phyloP scores from a whole-genome alignment of 768 basidiomycete genomes.

The Suillus subalutaceus region DNA sequence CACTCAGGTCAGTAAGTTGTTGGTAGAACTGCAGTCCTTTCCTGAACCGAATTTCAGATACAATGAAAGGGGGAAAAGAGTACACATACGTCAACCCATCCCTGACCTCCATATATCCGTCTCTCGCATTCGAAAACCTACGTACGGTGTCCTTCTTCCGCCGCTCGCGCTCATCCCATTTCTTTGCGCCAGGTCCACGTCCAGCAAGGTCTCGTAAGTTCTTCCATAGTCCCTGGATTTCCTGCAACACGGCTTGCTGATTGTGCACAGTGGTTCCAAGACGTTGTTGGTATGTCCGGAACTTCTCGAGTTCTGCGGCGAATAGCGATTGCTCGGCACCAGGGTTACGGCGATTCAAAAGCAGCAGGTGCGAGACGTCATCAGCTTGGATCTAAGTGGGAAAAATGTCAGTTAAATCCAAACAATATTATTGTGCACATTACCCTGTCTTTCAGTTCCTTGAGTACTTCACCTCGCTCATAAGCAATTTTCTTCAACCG shows the following conservation, averaged over 20 bases:
- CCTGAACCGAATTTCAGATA: conserved; percentile 40
- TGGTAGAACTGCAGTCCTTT: conserved; percentile 91
- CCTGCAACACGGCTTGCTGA: conserved; percentile 73
- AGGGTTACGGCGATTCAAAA: conserved; percentile 86
- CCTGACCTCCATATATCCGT: conserved; percentile 84
- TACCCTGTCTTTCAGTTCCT: conserved; percentile 97
- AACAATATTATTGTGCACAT: conserved; percentile 3
- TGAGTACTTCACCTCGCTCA: conserved; percentile 85
- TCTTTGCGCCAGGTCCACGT: conserved; percentile 73
- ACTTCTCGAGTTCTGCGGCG: conserved; percentile 93
- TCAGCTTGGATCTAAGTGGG: conserved; percentile 81
- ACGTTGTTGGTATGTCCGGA: conserved; percentile 86
- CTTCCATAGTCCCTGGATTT: conserved; percentile 76
- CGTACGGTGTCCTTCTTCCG: conserved; percentile 74
- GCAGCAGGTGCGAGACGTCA: conserved; percentile 92
- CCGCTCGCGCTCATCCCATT: conserved; percentile 83
- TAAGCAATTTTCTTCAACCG: conserved; percentile 80
- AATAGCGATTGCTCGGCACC: conserved; percentile 87
- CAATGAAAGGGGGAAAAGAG: conserved; percentile 5
- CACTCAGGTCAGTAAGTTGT: conserved; percentile 69
- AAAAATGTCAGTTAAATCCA: conserved; percentile 1
- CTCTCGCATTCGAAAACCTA: conserved; percentile 74
- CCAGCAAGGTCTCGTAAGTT: conserved; percentile 71
- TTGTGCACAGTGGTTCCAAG: conserved; percentile 77
- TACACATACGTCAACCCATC: conserved; percentile 77